A percentile compares a stretch with the other conserved stretches of the same genome.
Conservation (phyloP, 176 grass and related monocot genomes). For the Phoenix dactylifera region DNA sequence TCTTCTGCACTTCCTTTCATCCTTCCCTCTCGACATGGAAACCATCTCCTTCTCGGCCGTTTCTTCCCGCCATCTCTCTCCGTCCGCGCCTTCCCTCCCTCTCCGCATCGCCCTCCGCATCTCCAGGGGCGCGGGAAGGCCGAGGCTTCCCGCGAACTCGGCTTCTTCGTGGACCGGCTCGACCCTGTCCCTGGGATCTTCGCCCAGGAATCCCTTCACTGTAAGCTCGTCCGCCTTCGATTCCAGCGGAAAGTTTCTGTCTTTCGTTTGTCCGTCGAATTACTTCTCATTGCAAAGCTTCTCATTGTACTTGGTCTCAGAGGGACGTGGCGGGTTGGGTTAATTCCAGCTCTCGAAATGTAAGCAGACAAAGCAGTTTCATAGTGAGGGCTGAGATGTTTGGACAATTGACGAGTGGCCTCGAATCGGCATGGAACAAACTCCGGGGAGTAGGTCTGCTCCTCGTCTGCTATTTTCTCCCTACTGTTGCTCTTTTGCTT, state of each 20-base stretch:
- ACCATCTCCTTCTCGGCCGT: constrained; percentile 23
- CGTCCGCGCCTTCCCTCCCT: constrained; percentile 1
- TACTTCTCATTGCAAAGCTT: background rate
- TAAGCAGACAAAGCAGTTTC: background rate
- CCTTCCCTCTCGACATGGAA: constrained; percentile 19
- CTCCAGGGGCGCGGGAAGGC: constrained; percentile 7
- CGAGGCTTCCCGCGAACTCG: background rate
- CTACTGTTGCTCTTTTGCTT: too few relatives aligned
- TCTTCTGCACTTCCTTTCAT: background rate
- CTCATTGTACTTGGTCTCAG: constrained; percentile 11
- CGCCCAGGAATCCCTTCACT: constrained; percentile 17
- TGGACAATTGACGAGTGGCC: constrained; percentile 80
- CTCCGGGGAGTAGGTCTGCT: constrained; percentile 58
- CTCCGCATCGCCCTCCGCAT: background rate
- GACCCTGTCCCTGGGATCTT: constrained; percentile 13
- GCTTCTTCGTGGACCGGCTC: constrained; percentile 19
- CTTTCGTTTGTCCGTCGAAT: background rate
- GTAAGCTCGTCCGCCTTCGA: constrained; percentile 19
- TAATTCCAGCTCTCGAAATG: constrained; percentile 11
- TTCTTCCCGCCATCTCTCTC: constrained; percentile 22
- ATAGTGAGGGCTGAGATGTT: constrained; percentile 81
- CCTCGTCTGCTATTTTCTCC: too few relatives aligned
- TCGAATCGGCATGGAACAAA: constrained; percentile 98
- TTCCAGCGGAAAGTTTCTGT: background rate
- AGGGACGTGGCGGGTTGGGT: constrained; percentile 22